Evolutionary conservation across 495 filamentous ascomycete species (phyloP).

Genomic region (Jackrogersella multiformis): DNA sequence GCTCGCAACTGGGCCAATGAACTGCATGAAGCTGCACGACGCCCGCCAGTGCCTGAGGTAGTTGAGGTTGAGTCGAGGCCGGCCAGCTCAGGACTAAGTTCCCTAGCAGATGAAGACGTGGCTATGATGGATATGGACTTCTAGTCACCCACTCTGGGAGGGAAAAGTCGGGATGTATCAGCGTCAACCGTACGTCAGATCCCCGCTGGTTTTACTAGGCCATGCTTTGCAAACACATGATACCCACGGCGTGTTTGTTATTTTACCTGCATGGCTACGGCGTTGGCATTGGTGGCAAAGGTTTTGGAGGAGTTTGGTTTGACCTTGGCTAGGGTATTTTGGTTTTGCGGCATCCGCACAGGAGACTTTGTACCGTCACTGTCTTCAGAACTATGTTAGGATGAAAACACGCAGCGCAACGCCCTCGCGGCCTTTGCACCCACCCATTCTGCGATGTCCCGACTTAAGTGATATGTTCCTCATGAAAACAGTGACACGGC

Average conservation of each 20-base stretch:
- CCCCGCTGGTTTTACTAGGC: no score
- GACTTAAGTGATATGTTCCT: no score
- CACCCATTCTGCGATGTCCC: no score
- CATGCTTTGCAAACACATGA: no score
- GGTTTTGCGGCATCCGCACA: no score
- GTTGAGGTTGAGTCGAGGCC: constrained; percentile 52
- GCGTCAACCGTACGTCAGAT: no score
- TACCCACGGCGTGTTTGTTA: not conserved
- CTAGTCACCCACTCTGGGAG: not conserved
- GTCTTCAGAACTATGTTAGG: no score
- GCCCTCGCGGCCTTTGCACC: no score
- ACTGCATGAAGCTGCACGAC: constrained; percentile 39
- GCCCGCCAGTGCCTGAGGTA: constrained; percentile 28
- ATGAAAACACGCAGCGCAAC: no score
- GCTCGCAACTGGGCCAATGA: constrained; percentile 70
- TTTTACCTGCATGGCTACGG: constrained; percentile 18
- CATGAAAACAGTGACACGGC: no score
- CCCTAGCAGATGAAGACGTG: constrained; percentile 56
- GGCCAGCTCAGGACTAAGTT: constrained; percentile 62
- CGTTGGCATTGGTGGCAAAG: constrained; percentile 1
- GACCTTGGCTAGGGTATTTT: not conserved
- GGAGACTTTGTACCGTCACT: no score
- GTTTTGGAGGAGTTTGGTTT: not conserved
- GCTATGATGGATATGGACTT: constrained; percentile 53
- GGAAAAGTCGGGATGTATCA: not conserved